Conservation (phyloP, 1,139 yeast genomes). For the Yamadazyma epiphylla region DNA sequence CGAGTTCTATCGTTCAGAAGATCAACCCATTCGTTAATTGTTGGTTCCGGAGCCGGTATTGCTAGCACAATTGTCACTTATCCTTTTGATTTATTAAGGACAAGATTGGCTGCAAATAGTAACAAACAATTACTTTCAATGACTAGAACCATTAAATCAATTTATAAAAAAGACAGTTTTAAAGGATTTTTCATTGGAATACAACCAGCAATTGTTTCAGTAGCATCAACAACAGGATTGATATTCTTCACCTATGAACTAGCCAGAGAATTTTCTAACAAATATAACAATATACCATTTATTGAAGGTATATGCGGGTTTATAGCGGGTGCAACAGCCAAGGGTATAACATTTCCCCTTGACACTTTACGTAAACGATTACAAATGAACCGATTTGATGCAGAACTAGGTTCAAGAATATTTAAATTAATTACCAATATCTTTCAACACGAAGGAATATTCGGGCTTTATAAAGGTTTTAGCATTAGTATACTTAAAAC, state of each 20-base stretch:
- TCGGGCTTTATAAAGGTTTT: constrained; percentile 73
- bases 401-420: constrained; percentile 13
- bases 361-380: constrained; percentile 79
- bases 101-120: constrained; percentile 69
- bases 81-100: constrained; percentile 84
- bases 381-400: constrained; percentile 44
- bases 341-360: constrained; percentile 75
- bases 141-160: constrained; percentile 34
- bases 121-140: constrained; percentile 44
- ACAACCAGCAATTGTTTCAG: constrained; percentile 57
- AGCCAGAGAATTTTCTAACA: constrained; percentile 28
- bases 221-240: constrained; percentile 63
- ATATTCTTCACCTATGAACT: constrained; percentile 67
- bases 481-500: constrained; percentile 66
- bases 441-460: constrained; percentile 51
- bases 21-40: constrained; percentile 49
- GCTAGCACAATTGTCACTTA: constrained; percentile 71
- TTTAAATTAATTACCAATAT: constrained; percentile 27
- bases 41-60: constrained; percentile 78
- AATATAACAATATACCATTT: constrained; percentile 31
- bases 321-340: constrained; percentile 72
- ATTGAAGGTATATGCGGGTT: constrained; percentile 70
- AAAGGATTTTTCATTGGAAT: constrained; percentile 63
- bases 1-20: constrained; percentile 24
- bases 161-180: constrained; percentile 47